A percentile compares a stretch with the other conserved stretches of the same genome.
Evolutionary conservation across 768 basidiomycete species (phyloP).

Genomic region (Boletus pseudo-olivaceus): DNA sequence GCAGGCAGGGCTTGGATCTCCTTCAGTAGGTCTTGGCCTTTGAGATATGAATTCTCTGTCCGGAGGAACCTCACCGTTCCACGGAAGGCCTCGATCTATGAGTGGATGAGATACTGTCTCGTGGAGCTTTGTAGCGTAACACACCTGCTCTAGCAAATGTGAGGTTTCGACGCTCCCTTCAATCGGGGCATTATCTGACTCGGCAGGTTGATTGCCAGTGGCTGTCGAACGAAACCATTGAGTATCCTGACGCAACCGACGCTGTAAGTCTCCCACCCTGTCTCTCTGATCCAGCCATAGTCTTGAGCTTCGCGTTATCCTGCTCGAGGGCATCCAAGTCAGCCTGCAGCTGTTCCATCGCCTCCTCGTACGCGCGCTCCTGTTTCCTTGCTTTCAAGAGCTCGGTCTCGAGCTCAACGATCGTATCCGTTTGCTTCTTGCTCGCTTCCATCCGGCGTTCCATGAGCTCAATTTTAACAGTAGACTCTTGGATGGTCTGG

Average conservation of each 20-base stretch:
- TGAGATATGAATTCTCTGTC: slow-evolving; percentile 89
- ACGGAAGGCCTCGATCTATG: slow-evolving; percentile 84
- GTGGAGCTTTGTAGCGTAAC: slow-evolving; percentile 6
- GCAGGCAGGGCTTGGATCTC: slow-evolving; percentile 75
- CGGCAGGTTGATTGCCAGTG: slow-evolving; percentile 47
- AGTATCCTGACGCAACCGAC: not conserved
- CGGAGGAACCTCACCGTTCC: slow-evolving; percentile 91
- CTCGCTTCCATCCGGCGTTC: slow-evolving; percentile 88
- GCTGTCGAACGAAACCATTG: slow-evolving; percentile 25
- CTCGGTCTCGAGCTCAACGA: slow-evolving; percentile 77
- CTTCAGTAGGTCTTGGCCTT: slow-evolving; percentile 83
- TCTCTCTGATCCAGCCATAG: slow-evolving; percentile 60
- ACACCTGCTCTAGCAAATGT: slow-evolving; percentile 82
- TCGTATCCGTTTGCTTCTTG: slow-evolving; percentile 85
- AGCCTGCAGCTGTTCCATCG: slow-evolving; percentile 87
- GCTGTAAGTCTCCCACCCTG: slow-evolving; percentile 48
- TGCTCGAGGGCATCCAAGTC: slow-evolving; percentile 86
- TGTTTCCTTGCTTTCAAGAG: slow-evolving; percentile 81
- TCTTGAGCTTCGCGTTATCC: slow-evolving; percentile 83
- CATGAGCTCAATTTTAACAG: slow-evolving; percentile 93
- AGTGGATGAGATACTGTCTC: slow-evolving; percentile 5
- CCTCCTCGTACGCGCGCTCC: slow-evolving; percentile 87
- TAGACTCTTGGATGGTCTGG: slow-evolving; percentile 82
- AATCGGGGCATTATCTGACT: slow-evolving; percentile 59
- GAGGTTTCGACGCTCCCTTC: slow-evolving; percentile 87